Evolutionary conservation across 805 yeast species (phyloP), one percentile per base, ranked within the genome.

Genomic region (Saccharomycopsis fibuligera): DNA sequence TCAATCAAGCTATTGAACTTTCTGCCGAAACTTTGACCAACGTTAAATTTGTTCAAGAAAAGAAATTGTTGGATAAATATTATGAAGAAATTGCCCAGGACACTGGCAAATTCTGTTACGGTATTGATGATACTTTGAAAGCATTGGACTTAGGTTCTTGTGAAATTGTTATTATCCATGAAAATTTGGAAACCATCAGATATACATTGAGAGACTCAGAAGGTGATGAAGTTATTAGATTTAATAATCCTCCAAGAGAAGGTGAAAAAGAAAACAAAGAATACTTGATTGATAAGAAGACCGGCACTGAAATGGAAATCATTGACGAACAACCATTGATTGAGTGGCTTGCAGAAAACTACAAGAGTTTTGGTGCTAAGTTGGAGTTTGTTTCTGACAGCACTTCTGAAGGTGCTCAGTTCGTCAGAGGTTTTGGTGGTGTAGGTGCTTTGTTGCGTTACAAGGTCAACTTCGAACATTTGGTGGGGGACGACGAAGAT

Each of bases 311-410:
- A 66, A 85, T 93, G 85, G 99, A 93, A 66, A 70, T 86, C 47
- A 78, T 85, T 35, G 81, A 81, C 46, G 98, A 93, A 66, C 81
- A 80, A 69, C 79, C 88, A 36, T 76, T 93, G 60, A 76, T 93
- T 57, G 99, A 93, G 70, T 93, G 99, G 99, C 75, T 93, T 56
- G 98, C 99, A 44, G 99, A 91, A 72, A 87, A 89, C 70, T 93
- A 93, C 72, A 85, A 82, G 65, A 85, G 78, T 61, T 93, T 78
- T 61, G 99, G 99, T 78, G 96, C 99, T 46, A 79, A 84, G 53
- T 76, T 93, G 60, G 99, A 93, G 73, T 93, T 93, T 60, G 96
- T 93, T 58, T 86, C 97, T 44, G 98, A 93, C 72, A 82, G 88
- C 70, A 86, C 96, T 21, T 83, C 95, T 39, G 99, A 93, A 70